These are phyloP conservation scores for Bruguiera gymnorhiza DNA, from an alignment of 345 rosid species.

Conservation along the genomic window DNA sequence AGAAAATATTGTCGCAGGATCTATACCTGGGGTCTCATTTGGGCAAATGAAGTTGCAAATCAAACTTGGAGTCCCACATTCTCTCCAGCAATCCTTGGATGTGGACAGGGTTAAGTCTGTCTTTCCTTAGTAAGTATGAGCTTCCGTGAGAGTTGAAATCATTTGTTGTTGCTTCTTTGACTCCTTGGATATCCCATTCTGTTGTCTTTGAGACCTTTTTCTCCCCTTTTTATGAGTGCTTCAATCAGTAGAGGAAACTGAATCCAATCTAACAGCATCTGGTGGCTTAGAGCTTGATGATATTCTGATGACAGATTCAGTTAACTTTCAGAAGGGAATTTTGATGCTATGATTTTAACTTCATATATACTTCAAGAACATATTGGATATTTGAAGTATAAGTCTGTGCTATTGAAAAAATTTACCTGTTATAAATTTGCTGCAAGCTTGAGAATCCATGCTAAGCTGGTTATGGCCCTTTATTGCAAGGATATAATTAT, in stretches of 20 bases:
- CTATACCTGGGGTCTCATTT: slow-evolving; percentile 82
- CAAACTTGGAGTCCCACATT: slow-evolving; percentile 85
- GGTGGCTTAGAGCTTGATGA: no score
- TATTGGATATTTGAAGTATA: neutral
- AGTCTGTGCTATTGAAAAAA: neutral
- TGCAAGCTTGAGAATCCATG: no score
- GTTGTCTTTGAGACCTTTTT: neutral
- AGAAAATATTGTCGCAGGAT: slow-evolving; percentile 19
- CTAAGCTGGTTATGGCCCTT: no score
- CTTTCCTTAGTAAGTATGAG: slow-evolving; percentile 77
- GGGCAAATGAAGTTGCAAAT: slow-evolving; percentile 83
- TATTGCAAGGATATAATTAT: no score
- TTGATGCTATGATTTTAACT: neutral
- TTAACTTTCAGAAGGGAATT: neutral
- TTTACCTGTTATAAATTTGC: neutral
- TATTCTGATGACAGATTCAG: no score
- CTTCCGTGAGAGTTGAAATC: neutral
- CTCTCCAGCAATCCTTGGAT: slow-evolving; percentile 70
- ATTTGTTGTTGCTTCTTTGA: neutral
- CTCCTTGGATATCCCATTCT: neutral
- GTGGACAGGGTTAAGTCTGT: slow-evolving; percentile 65
- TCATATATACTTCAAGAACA: neutral
- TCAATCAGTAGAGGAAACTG: no score
- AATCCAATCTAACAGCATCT: no score
- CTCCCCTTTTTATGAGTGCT: neutral